Evolutionary conservation across 768 basidiomycete species (phyloP).

Genomic region (Suillus paluster): DNA sequence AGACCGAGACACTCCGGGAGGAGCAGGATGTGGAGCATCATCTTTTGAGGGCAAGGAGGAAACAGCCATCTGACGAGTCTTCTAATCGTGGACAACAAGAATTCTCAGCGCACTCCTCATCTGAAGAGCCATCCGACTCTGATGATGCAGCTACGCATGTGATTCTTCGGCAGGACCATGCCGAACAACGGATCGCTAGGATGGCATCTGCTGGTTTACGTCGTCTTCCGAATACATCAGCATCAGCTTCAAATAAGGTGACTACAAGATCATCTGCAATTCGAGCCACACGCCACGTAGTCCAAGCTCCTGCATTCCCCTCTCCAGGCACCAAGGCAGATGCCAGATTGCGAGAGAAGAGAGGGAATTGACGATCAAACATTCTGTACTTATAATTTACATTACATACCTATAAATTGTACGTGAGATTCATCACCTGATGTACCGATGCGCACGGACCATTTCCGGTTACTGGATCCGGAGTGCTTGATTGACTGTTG

Average conservation of each 20-base stretch:
- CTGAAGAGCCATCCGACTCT: conserved; percentile 26
- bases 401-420: not conserved
- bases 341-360: not conserved
- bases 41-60: conserved; percentile 17
- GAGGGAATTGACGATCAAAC: not conserved
- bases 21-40: conserved; percentile 29
- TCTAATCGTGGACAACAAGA: not conserved
- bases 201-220: conserved; percentile 16
- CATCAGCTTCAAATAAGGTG: not conserved
- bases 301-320: not conserved
- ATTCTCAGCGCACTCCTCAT: conserved; percentile 1
- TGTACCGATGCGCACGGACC: conserved; percentile 23
- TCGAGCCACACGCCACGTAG: not conserved
- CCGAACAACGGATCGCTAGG: conserved; percentile 18
- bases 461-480: conserved; percentile 8
- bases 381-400: not conserved
- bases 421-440: not conserved
- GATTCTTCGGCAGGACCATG: conserved; percentile 15
- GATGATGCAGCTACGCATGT: conserved; percentile 35
- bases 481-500: conserved; percentile 1
- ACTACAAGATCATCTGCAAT: not conserved
- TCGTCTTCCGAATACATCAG: not conserved
- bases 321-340: not conserved
- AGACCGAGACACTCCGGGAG: conserved; percentile 20
- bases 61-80: not conserved